These are phyloP conservation scores for Scheffersomyces insectosa DNA, from an alignment of 1,139 yeast species.

Conservation along the genomic window DNA sequence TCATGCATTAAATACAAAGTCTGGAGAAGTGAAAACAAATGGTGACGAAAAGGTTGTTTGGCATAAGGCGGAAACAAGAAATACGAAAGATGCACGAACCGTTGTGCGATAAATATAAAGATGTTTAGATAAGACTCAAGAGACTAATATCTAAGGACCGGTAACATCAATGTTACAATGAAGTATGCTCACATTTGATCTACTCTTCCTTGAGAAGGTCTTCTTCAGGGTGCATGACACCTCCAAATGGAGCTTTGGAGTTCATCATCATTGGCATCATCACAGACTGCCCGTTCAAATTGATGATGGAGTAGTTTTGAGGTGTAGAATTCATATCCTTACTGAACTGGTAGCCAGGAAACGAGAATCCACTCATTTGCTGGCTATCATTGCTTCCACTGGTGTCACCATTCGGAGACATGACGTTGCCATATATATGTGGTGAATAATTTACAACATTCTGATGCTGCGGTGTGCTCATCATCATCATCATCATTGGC, in stretches of 20 bases:
- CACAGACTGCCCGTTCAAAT: conserved; percentile 13
- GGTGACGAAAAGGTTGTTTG: no score
- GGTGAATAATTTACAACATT: conserved; percentile 15
- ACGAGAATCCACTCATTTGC: conserved; percentile 1
- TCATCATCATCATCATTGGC: conserved; percentile 35
- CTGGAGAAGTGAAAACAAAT: no score
- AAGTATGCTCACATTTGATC: background rate
- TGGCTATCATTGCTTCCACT: conserved; percentile 2
- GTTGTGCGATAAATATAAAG: no score
- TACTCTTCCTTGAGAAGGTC: conserved; percentile 7
- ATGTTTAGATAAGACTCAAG: background rate
- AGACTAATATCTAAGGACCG: background rate
- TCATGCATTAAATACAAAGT: no score
- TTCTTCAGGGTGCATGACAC: conserved; percentile 3
- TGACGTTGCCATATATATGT: conserved; percentile 7
- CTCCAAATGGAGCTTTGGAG: conserved; percentile 3
- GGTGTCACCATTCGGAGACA: conserved; percentile 8
- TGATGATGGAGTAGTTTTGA: conserved; percentile 10
- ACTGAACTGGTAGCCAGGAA: conserved; percentile 3
- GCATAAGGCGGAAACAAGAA: no score
- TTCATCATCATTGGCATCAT: conserved; percentile 13
- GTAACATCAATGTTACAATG: no score
- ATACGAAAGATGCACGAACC: no score
- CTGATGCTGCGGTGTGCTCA: conserved; percentile 48
- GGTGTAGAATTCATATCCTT: conserved; percentile 7